A percentile compares a stretch with the other conserved stretches of the same genome.
Conservation (phyloP, 129 eudicot species). For the Escallonia rubra region DNA sequence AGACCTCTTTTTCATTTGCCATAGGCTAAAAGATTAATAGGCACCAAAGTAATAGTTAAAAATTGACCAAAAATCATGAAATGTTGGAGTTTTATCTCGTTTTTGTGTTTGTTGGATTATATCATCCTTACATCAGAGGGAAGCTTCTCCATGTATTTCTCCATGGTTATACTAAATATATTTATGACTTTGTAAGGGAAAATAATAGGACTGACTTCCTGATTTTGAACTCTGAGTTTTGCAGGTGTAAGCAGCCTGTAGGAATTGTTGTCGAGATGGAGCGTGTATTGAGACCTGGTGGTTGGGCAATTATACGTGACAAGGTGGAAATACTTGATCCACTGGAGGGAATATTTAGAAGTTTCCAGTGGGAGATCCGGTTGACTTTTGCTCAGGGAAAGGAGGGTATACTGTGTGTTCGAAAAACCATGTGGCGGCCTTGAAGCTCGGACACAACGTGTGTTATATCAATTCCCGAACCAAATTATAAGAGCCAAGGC, state of each 20-base stretch:
- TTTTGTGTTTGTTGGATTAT: too few species aligned
- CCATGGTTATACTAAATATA: too few species aligned
- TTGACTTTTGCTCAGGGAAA: conserved; percentile 68
- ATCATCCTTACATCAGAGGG: too few species aligned
- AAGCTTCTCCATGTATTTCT: too few species aligned
- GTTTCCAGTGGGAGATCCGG: conserved; percentile 87
- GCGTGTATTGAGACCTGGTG: conserved; percentile 71
- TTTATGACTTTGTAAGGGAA: background rate
- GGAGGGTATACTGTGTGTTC: conserved; percentile 85
- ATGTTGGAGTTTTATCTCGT: too few species aligned
- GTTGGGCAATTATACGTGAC: conserved; percentile 90
- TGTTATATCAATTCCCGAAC: too few species aligned
- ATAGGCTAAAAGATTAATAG: too few species aligned
- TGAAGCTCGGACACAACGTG: conserved; percentile 16
- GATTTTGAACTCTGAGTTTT: background rate
- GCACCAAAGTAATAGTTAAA: too few species aligned
- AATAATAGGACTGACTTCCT: conserved; percentile 1
- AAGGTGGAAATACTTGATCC: conserved; percentile 72
- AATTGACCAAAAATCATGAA: too few species aligned
- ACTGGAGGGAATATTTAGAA: conserved; percentile 63
- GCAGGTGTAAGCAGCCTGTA: conserved; percentile 79
- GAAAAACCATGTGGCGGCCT: conserved; percentile 86
- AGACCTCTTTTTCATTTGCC: too few species aligned
- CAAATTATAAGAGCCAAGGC: too few species aligned
- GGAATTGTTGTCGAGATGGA: conserved; percentile 91